Conservation (phyloP, 495 filamentous ascomycete genomes). For the Penicillium atrosanguineum region DNA sequence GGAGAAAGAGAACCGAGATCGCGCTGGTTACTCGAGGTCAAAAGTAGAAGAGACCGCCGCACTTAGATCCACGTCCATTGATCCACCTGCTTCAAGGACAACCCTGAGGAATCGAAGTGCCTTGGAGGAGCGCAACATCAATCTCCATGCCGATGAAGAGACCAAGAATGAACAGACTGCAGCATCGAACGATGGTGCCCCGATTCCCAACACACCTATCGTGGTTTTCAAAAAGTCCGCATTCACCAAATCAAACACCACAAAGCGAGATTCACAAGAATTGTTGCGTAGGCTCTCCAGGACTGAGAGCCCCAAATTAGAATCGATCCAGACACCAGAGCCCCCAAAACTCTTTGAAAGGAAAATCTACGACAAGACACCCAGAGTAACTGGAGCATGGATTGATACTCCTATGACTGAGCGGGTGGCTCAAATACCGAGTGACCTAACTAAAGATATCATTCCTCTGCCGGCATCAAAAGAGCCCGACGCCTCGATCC, state of each 20-base stretch:
- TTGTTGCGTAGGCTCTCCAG: constrained; percentile 63
- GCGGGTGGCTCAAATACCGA: constrained; percentile 26
- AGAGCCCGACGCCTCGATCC: constrained; percentile 1
- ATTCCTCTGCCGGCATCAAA: constrained; percentile 12
- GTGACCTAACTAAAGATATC: constrained; percentile 30
- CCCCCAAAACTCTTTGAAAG: constrained; percentile 42
- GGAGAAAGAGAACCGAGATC: constrained; percentile 3
- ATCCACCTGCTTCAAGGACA: background rate
- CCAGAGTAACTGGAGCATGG: constrained; percentile 50
- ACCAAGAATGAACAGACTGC: constrained; percentile 25
- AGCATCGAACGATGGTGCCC: constrained; percentile 32
- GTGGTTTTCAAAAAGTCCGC: constrained; percentile 46
- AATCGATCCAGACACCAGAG: constrained; percentile 33
- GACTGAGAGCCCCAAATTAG: constrained; percentile 48
- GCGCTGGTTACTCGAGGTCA: constrained; percentile 7
- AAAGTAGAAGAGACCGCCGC: constrained; percentile 14
- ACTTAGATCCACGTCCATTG: constrained; percentile 12
- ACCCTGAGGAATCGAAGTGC: constrained; percentile 7
- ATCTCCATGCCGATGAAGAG: constrained; percentile 7
- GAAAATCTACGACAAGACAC: constrained; percentile 45
- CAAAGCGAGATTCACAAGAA: constrained; percentile 61
- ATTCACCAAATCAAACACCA: constrained; percentile 32
- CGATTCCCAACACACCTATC: constrained; percentile 53
- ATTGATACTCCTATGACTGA: constrained; percentile 53
- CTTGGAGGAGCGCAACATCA: constrained; percentile 22